A percentile compares a stretch with the other conserved stretches of the same genome.
Evolutionary conservation across 108 stramenopile genomes (phyloP).

Genomic region (Pseudonitzschia multistriata): DNA sequence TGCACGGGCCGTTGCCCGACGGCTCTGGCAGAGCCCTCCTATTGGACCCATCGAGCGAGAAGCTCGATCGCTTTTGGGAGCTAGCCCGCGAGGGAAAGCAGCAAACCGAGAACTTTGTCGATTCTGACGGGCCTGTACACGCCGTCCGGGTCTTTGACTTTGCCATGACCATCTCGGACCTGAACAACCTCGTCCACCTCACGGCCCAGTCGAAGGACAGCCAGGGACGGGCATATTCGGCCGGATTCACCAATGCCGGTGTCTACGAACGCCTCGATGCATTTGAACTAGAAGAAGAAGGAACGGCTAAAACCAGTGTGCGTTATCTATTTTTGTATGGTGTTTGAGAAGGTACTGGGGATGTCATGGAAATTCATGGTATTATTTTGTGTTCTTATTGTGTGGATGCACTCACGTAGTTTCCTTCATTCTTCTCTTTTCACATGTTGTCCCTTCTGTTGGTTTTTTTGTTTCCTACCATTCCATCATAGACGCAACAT

Average conservation of each 20-base stretch:
- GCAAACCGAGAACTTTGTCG: constrained; percentile 70
- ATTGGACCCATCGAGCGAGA: constrained; percentile 25
- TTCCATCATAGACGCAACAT: constrained; percentile 37
- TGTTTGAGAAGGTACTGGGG: not conserved
- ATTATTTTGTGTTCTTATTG: not conserved
- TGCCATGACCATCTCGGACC: constrained; percentile 76
- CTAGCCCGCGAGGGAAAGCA: constrained; percentile 61
- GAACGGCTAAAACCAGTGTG: not conserved
- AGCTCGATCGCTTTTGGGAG: constrained; percentile 58
- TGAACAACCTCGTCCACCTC: constrained; percentile 84
- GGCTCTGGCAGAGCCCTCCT: constrained; percentile 57
- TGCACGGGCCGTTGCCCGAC: constrained; percentile 75
- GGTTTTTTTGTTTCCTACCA: not conserved
- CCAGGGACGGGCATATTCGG: constrained; percentile 85
- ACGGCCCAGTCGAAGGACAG: constrained; percentile 72
- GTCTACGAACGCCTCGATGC: constrained; percentile 73
- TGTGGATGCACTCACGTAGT: not conserved
- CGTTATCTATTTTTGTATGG: not conserved
- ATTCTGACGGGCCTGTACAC: constrained; percentile 65
- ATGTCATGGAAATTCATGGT: not conserved
- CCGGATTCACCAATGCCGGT: constrained; percentile 80
- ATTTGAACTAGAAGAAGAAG: constrained; percentile 49
- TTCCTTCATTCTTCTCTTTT: not conserved
- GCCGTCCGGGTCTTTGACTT: constrained; percentile 85
- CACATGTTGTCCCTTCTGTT: not conserved